A percentile compares a stretch with the other conserved stretches of the same genome.
Conservation (phyloP, 2,329 filamentous ascomycete species). For the Hirsutella minnesotensis region DNA sequence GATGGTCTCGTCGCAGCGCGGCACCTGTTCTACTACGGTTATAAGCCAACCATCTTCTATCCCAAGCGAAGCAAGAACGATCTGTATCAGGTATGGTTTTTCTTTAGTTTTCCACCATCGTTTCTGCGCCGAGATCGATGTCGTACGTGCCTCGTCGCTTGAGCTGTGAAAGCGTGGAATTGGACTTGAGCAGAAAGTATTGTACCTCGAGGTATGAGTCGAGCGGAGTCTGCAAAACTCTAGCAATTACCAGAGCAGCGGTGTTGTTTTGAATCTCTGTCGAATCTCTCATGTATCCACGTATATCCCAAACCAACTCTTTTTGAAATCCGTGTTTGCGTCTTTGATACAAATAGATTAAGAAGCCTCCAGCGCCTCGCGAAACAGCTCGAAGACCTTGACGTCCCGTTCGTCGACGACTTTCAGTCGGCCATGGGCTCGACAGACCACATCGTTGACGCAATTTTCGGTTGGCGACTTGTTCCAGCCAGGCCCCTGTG, state of each 20-base stretch:
- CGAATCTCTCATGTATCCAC: neutral
- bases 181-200: no score
- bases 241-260: neutral
- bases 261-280: neutral
- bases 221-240: no score
- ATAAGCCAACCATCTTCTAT: conserved; percentile 80
- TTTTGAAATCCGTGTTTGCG: no score
- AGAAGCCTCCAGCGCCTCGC: conserved; percentile 51
- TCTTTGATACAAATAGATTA: neutral
- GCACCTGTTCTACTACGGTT: conserved; percentile 86
- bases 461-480: conserved; percentile 63
- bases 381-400: conserved; percentile 74
- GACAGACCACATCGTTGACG: conserved; percentile 77
- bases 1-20: conserved; percentile 91
- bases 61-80: conserved; percentile 87
- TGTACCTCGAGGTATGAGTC: no score
- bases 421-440: conserved; percentile 55
- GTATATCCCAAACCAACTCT: neutral
- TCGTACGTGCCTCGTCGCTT: neutral
- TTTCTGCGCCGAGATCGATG: neutral
- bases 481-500: neutral
- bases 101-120: neutral
- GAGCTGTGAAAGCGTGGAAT: no score
- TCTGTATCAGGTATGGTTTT: conserved; percentile 58
- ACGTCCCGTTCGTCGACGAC: conserved; percentile 73